Evolutionary conservation across 441 rosid species (phyloP), one percentile per base, ranked within the genome.

Genomic region (Populus hybrid): DNA sequence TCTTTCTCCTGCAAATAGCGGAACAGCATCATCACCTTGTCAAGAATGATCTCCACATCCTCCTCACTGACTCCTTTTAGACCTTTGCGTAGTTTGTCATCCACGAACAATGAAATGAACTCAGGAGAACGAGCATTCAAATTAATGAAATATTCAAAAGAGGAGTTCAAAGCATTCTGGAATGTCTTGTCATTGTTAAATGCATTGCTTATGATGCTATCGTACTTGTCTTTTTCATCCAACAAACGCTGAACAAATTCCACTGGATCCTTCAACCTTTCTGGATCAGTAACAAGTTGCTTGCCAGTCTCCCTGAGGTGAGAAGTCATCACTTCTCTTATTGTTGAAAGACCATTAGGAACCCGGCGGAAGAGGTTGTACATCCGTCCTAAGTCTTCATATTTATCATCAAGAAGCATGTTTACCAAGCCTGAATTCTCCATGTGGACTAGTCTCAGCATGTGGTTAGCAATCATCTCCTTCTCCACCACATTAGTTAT

Each of bases 1-100:
- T 95, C 99, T 78, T 95, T 95, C 89, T 95, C 99, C 86, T 95
- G 98, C 83, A 95, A 86, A 84, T 95, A 93, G 42, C 97, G 93
- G 89, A 95, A 93, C 76, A 95, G 81, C 99, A 92, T 91, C 99
- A 95, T 95, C 75, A 95, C 99, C 85, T 95, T 95, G 84, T 95
- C 99, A 23, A 93, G 97, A 72, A 95, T 89, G 70, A 85, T 80
- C 84, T 95, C 99, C 77, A 92, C 98, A 83, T 93, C 99, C 84
- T 85, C 97, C 84, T 95, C 98, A 40, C 90, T 83, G 10, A 90
- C 93, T 36, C 97, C 98, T 87, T 92, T 91, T 59, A 92, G 85
- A 72, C 98, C 97, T 86, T 92, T 95, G 35, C 98, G 86, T 53
- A 95, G 91, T 82, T 93, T 95, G 88, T 93, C 98, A 83, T 95